phyloP scores from a whole-genome alignment of 176 grass and related monocot species.

The Phragmites australis region DNA sequence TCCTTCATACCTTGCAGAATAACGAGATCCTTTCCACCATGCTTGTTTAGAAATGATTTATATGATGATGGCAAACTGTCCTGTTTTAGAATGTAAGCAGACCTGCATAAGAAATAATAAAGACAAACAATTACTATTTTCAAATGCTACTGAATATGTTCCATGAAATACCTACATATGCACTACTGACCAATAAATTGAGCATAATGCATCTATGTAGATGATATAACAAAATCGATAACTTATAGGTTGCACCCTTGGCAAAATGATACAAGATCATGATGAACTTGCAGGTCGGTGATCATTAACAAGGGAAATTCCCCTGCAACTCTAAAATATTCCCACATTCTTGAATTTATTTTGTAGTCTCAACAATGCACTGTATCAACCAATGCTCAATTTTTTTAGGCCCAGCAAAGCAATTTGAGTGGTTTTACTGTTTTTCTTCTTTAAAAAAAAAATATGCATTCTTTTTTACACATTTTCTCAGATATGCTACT shows the following conservation, averaged over 20 bases:
- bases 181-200: background rate
- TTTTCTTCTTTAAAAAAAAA: background rate
- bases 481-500: background rate
- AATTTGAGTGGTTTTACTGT: background rate
- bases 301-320: background rate
- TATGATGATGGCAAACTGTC: slow-evolving; percentile 92
- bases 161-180: background rate
- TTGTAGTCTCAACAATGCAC: background rate
- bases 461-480: background rate
- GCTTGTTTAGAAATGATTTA: slow-evolving; percentile 87
- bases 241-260: background rate
- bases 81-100: slow-evolving; percentile 81
- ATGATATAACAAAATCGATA: background rate
- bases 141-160: background rate
- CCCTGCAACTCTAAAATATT: background rate
- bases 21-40: slow-evolving; percentile 79
- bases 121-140: background rate
- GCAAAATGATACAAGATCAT: background rate
- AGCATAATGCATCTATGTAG: slow-evolving; percentile 13
- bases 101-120: slow-evolving; percentile 54
- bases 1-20: slow-evolving; percentile 89
- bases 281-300: background rate
- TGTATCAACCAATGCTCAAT: background rate
- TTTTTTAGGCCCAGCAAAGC: background rate
- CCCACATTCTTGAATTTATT: background rate